phyloP scores from a whole-genome alignment of 2,329 filamentous ascomycete genomes.

The Dactylonectria macrodidyma region DNA sequence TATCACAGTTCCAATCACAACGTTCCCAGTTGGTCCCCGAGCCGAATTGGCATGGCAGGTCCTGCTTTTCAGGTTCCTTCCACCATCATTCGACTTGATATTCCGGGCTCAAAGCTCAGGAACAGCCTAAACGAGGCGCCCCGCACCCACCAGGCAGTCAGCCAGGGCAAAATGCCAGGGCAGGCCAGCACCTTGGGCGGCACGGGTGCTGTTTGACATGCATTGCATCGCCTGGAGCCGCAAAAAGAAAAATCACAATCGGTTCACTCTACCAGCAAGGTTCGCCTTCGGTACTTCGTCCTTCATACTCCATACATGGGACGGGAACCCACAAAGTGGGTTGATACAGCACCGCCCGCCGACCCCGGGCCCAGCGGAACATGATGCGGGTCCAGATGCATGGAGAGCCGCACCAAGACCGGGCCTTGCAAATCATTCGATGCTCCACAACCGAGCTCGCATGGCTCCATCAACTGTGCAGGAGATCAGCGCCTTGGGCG shows the following conservation, averaged over 20 bases:
- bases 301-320: background rate
- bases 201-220: slow-evolving; percentile 34
- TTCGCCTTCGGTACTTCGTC: background rate
- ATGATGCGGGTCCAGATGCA: slow-evolving; percentile 2
- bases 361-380: slow-evolving; percentile 8
- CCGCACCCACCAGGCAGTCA: slow-evolving; percentile 19
- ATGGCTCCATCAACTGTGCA: slow-evolving; percentile 15
- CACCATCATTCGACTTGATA: slow-evolving; percentile 32
- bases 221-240: slow-evolving; percentile 32
- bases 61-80: slow-evolving; percentile 23
- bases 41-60: slow-evolving; percentile 3
- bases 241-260: slow-evolving; percentile 24
- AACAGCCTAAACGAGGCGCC: slow-evolving; percentile 35
- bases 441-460: slow-evolving; percentile 19
- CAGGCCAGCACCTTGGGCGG: slow-evolving; percentile 22
- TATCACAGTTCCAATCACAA: background rate
- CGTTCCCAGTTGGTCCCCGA: background rate
- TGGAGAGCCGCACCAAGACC: slow-evolving; percentile 19
- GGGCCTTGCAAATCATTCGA: slow-evolving; percentile 6
- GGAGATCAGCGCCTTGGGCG: slow-evolving; percentile 16
- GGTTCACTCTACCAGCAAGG: slow-evolving; percentile 10
- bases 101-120: slow-evolving; percentile 44
- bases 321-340: slow-evolving; percentile 8
- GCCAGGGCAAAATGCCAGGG: background rate
- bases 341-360: slow-evolving; percentile 10